phyloP scores from a whole-genome alignment of 176 grass and related monocot species.

The Zizania latifolia region DNA sequence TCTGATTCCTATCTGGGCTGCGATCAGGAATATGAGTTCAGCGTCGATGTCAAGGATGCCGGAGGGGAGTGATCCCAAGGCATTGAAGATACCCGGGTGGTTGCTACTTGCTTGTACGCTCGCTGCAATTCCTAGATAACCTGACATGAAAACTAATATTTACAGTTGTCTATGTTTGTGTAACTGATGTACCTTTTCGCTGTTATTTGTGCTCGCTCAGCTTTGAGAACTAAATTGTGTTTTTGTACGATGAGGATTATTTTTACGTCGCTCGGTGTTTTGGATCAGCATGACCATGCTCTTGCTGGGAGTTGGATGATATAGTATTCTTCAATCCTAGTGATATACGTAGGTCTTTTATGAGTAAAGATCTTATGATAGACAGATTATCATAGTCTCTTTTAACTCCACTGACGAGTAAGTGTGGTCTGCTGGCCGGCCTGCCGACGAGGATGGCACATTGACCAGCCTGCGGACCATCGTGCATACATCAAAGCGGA shows the following conservation, averaged over 20 bases:
- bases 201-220: background rate
- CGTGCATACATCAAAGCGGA: too few relatives aligned
- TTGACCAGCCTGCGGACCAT: too few relatives aligned
- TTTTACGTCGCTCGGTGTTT: background rate
- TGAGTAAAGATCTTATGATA: too few relatives aligned
- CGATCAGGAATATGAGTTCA: slow-evolving; percentile 87
- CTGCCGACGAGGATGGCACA: too few relatives aligned
- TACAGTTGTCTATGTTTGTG: background rate
- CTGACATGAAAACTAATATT: background rate
- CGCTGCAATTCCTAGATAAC: background rate
- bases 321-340: too few relatives aligned
- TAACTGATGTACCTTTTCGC: background rate
- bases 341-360: too few relatives aligned
- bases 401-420: too few relatives aligned
- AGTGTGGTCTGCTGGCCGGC: too few relatives aligned
- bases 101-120: background rate
- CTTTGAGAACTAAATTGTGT: background rate
- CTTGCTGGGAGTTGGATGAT: too few relatives aligned
- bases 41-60: slow-evolving; percentile 61
- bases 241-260: background rate
- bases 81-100: background rate
- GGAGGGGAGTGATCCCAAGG: slow-evolving; percentile 36
- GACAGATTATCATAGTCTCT: too few relatives aligned
- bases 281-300: too few relatives aligned
- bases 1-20: slow-evolving; percentile 88